Evolutionary conservation across 169 alveolate species (phyloP).

Genomic region (Plasmodium fragile): DNA sequence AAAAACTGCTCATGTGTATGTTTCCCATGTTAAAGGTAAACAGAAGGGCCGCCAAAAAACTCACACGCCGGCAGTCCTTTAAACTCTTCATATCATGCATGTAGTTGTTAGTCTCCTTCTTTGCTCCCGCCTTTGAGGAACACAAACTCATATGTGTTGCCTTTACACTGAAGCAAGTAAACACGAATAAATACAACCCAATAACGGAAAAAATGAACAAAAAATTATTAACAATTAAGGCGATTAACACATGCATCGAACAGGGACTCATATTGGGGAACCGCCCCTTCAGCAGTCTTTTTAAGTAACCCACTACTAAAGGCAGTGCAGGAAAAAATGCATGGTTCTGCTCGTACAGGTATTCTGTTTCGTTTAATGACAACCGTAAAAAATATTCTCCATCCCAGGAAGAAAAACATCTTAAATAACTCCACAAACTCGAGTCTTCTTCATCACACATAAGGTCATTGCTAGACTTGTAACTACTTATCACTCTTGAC

Average conservation of each 20-base stretch:
- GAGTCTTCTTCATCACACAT: constrained; percentile 20
- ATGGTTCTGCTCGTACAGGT: constrained; percentile 79
- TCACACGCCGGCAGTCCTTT: constrained; percentile 20
- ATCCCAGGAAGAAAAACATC: constrained; percentile 76
- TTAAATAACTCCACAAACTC: constrained; percentile 30
- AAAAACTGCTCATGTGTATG: constrained; percentile 59
- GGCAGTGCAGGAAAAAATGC: constrained; percentile 87
- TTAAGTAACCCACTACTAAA: constrained; percentile 36
- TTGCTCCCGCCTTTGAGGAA: neutral
- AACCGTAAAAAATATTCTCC: constrained; percentile 83
- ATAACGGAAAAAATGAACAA: constrained; percentile 26
- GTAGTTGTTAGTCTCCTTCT: neutral
- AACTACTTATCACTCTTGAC: constrained; percentile 27
- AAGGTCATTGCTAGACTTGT: constrained; percentile 52
- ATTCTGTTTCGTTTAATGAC: constrained; percentile 79
- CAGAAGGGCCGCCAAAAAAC: constrained; percentile 26
- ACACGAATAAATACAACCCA: constrained; percentile 43
- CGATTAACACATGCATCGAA: constrained; percentile 12
- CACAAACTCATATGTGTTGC: neutral
- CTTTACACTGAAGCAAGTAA: neutral
- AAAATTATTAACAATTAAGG: constrained; percentile 20
- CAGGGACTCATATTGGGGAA: constrained; percentile 4
- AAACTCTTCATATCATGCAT: neutral
- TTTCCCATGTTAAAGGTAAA: constrained; percentile 33
- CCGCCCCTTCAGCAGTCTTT: neutral